Evolutionary conservation across 2,329 filamentous ascomycete species (phyloP).

Genomic region (Alternaria sp.): DNA sequence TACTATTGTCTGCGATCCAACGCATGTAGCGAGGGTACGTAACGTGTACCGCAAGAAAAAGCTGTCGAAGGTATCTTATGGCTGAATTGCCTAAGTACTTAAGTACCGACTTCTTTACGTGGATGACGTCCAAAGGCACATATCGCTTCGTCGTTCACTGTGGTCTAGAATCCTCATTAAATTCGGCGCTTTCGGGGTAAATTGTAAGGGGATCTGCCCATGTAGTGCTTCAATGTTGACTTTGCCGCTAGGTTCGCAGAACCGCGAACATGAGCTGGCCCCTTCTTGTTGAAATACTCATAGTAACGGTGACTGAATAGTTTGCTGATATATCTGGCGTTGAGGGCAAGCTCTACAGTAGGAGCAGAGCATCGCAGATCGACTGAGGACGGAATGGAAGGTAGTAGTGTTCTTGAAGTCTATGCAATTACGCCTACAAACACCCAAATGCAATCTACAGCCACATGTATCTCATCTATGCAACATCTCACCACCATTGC

Average conservation of each 20-base stretch:
- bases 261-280: neutral
- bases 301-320: neutral
- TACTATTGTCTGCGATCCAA: neutral
- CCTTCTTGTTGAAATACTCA: neutral
- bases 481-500: neutral
- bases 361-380: neutral
- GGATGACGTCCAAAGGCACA: neutral
- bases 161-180: neutral
- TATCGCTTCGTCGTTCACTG: neutral
- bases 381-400: neutral
- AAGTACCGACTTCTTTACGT: neutral
- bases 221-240: neutral
- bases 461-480: neutral
- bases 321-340: neutral
- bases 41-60: neutral
- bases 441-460: neutral
- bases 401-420: neutral
- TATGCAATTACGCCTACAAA: slow-evolving; percentile 3
- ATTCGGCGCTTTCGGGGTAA: neutral
- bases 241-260: neutral
- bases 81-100: neutral
- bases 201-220: neutral
- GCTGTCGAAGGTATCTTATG: neutral
- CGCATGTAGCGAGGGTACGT: neutral
- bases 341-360: neutral